Evolutionary conservation across 495 filamentous ascomycete species (phyloP).

Genomic region (Xylaria castorea): DNA sequence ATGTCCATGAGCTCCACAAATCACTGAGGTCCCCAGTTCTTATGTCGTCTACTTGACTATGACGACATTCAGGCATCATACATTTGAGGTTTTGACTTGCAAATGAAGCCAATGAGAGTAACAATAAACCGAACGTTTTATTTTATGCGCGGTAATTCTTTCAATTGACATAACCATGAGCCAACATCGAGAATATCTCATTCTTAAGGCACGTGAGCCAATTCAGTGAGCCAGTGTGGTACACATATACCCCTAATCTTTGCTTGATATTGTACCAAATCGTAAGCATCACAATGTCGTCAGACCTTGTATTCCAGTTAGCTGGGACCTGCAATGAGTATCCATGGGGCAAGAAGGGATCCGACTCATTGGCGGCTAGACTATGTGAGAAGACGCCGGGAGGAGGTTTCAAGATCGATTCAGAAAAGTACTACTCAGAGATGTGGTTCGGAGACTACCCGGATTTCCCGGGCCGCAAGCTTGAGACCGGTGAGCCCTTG

Average conservation of each 20-base stretch:
- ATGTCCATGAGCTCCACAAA: conserved; percentile 4
- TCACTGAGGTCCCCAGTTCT: conserved; percentile 1
- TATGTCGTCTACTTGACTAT: not conserved
- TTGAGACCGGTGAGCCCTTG: conserved; percentile 68
- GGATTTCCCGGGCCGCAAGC: conserved; percentile 67
- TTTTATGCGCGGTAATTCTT: not conserved
- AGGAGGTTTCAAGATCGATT: conserved; percentile 71
- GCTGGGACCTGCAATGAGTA: conserved; percentile 62
- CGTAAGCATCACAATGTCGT: conserved; percentile 27
- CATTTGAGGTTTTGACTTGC: not conserved
- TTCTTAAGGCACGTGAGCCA: not conserved
- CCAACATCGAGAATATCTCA: not conserved
- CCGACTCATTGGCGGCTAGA: conserved; percentile 71
- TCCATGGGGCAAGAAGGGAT: conserved; percentile 73
- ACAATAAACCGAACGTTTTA: not conserved
- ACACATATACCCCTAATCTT: not conserved
- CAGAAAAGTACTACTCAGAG: conserved; percentile 67
- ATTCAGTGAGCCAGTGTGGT: not conserved
- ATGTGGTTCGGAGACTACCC: conserved; percentile 89
- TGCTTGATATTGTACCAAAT: not conserved
- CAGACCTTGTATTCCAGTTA: conserved; percentile 55
- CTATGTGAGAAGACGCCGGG: conserved; percentile 71
- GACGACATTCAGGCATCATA: conserved; percentile 24
- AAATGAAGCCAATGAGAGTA: not conserved
- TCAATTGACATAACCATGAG: not conserved